phyloP scores from a whole-genome alignment of 139 green algal genomes.

The Nannochloris sp. region DNA sequence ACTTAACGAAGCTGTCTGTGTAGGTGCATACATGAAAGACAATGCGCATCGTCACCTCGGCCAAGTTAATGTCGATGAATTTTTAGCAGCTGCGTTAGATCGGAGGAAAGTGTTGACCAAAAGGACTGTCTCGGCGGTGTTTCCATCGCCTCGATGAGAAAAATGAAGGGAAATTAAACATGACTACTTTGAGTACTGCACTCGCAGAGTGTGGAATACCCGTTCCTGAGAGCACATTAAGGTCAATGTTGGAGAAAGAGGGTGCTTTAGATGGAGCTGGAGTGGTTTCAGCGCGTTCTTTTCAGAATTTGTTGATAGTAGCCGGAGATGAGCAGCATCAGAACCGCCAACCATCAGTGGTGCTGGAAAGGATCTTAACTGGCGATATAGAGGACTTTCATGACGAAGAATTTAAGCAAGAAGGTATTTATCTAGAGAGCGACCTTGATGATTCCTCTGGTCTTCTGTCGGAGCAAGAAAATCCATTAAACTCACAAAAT shows the following conservation, averaged over 20 bases:
- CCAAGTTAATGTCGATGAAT: conserved; percentile 32
- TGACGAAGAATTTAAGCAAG: neutral
- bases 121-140: conserved; percentile 22
- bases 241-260: conserved; percentile 10
- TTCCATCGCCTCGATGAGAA: conserved; percentile 23
- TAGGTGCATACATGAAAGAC: conserved; percentile 10
- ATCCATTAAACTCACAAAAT: no score
- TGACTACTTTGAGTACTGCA: conserved; percentile 14
- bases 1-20: conserved; percentile 9
- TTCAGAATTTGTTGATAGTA: conserved; percentile 18
- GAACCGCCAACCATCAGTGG: neutral
- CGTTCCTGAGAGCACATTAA: conserved; percentile 3
- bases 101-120: conserved; percentile 17
- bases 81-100: conserved; percentile 59
- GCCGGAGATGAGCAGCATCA: neutral
- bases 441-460: no score
- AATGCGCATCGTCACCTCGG: conserved; percentile 7
- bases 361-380: neutral
- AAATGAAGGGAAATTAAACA: conserved; percentile 10
- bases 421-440: no score
- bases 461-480: no score
- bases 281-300: conserved; percentile 11
- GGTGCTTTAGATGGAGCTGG: conserved; percentile 13
- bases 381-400: neutral
- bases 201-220: conserved; percentile 23